Evolutionary conservation across 208 protist genomes (phyloP).

Genomic region (Wallacemonas sp.): DNA sequence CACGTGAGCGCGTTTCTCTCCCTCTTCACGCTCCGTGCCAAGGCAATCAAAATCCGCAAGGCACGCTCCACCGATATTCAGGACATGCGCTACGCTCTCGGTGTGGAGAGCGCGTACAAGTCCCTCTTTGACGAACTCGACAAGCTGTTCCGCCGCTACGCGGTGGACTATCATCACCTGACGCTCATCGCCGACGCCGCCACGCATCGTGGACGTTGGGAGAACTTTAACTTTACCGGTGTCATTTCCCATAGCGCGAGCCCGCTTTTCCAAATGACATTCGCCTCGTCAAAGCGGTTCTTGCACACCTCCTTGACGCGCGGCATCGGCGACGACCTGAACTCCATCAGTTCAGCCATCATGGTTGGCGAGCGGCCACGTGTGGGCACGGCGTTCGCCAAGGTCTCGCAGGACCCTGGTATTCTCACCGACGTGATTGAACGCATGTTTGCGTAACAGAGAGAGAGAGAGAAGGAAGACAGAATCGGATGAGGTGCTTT

Average conservation of each 20-base stretch:
- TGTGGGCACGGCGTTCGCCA: slow-evolving; percentile 83
- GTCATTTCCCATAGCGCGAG: slow-evolving; percentile 85
- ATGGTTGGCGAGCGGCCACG: slow-evolving; percentile 88
- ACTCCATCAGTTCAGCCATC: slow-evolving; percentile 85
- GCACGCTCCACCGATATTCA: slow-evolving; percentile 88
- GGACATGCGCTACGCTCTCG: slow-evolving; percentile 74
- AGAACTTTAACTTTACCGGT: slow-evolving; percentile 90
- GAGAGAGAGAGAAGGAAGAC: neutral
- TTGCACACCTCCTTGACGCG: slow-evolving; percentile 82
- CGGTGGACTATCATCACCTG: slow-evolving; percentile 87
- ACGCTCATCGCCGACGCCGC: slow-evolving; percentile 89
- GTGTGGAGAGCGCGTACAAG: slow-evolving; percentile 82
- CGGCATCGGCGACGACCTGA: slow-evolving; percentile 76
- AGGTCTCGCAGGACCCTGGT: slow-evolving; percentile 50
- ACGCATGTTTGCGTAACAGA: slow-evolving; percentile 38
- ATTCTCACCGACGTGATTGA: slow-evolving; percentile 81
- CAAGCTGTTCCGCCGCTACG: slow-evolving; percentile 87
- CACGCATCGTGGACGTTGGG: slow-evolving; percentile 84
- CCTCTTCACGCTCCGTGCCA: slow-evolving; percentile 71
- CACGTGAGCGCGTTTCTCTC: slow-evolving; percentile 74
- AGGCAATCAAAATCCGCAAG: slow-evolving; percentile 59
- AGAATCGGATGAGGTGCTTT: slow-evolving; percentile 3
- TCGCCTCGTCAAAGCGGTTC: slow-evolving; percentile 85
- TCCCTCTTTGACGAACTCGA: slow-evolving; percentile 83
- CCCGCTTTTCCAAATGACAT: slow-evolving; percentile 93